Base-by-base conservation (phyloP, 2,329 filamentous ascomycete species). In the Fusarium tjaetaba region DNA sequence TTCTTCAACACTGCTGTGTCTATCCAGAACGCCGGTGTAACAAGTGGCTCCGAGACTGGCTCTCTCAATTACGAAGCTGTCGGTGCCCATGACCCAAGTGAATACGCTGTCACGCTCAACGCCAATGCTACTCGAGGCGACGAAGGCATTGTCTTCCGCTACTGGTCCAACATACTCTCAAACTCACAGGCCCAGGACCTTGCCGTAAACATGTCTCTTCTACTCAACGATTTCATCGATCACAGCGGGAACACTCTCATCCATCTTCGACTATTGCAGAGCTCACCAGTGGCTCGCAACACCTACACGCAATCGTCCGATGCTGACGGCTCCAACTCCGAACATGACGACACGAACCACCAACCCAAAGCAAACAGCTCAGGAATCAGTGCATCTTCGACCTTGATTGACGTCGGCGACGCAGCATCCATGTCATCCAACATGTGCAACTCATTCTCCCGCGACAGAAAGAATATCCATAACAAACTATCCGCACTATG, bases 1-100 rank as follows among this genome's bases (percentile, higher is more conserved):
- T 73, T 82, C 46, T 82, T 82, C 73, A 82, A 82, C 62, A 81
- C 80, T 1, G 80, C 79, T 1, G 80, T 82, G 15, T 81, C 80
- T 3, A 81, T 80, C 60, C 80, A 81, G 49, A 77, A 75, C 22
- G 41, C 72, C 4, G 74, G 76, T 32, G 56, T 46, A 7, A 32
- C 68, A 2, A 43, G 32, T 5, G 55, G 18, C 16, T 51, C 56
- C 5, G 55, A 72, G 16, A 11, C 43, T 9, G 36, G 49, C 2
- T 22, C 56, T 1, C 67, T 76, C n/a, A 52, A 2, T 16, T 68
- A 68, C n/a, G 70, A 78, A 15, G 46, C 72, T 0, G 43, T 78
- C 1, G 63, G 77, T 15, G 74, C 75, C 2, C 65, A 72, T 18
- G 76, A 77, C 22, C 76, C 80, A 5, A 80, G 78, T 64, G 80